Base-by-base conservation (phyloP, 495 filamentous ascomycete genomes). In the Hyaloscypha bicolor region DNA sequence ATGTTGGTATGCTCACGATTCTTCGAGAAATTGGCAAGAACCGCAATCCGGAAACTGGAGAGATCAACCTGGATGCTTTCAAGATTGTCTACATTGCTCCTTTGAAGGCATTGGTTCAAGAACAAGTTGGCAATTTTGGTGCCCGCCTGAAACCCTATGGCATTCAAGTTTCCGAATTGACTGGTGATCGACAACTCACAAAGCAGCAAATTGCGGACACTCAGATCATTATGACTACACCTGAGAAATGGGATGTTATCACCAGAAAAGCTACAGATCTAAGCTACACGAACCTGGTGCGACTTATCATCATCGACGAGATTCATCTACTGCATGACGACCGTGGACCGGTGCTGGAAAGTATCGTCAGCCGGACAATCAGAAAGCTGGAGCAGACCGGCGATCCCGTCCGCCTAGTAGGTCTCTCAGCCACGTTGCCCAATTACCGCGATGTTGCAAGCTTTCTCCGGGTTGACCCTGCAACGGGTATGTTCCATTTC, bases 161-260 rank as follows among this genome's bases (percentile, higher is more conserved):
- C 35, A 92, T 99, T 77, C 89, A 85, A 71, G 95, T 98, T 5
- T 86, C 94, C 8, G 95, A 99, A 76, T 81, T 99, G 65, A 98
- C 95, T 66, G 95, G 95, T 76, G 95, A 99, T 79, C 91, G 95
- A 29, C 96, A 98, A 74, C 93, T 99, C 76, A 98, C 95, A 42
- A 99, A 99, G 77, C 93, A 97, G 75, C 95, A 98, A 79, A 97
- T 99, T 66, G 87, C 93, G 31, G 96, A 99, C 71, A 98, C 95
- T 8, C 95, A 99, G 75, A 90, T 99, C 71, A 99, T 99, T 72
- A 94, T 99, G 55, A 99, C 95, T 3, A 99, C 95, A 0, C 95
- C 95, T 11, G 95, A 99, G 76, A 99, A 99, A 80, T 99, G 91
- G 89, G 95, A 99, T 79, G 96, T 99, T 64, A 97, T 99, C 72